A percentile compares a stretch with the other conserved stretches of the same genome.
Conservation (phyloP, 331 rosid genomes). For the Cydonia oblonga region DNA sequence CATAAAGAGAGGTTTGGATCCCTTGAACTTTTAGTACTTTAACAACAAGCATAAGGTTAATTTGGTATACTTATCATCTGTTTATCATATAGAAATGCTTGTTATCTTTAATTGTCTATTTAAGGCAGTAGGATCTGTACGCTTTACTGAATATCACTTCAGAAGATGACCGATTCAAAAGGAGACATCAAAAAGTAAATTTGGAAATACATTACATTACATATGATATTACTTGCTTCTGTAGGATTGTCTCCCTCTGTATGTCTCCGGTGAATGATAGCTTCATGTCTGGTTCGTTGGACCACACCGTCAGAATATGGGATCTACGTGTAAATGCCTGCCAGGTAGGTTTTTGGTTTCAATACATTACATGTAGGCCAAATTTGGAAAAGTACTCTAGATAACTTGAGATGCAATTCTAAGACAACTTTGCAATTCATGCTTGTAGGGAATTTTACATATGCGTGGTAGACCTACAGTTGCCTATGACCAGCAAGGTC, state of each 20-base stretch:
- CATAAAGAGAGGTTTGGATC: slow-evolving; percentile 71
- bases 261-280: slow-evolving; percentile 98
- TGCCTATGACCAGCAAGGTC: slow-evolving; percentile 96
- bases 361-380: background rate
- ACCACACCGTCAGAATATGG: slow-evolving; percentile 93
- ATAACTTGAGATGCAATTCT: background rate
- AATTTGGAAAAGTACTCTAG: background rate
- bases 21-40: background rate
- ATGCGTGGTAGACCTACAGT: slow-evolving; percentile 95
- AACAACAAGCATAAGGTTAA: background rate
- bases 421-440: slow-evolving; percentile 25
- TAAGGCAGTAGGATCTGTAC: background rate
- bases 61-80: background rate
- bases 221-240: slow-evolving; percentile 3
- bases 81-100: background rate
- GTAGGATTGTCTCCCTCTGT: slow-evolving; percentile 86
- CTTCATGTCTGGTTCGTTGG: slow-evolving; percentile 97
- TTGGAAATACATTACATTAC: too few species aligned
- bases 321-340: slow-evolving; percentile 97
- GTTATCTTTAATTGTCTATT: background rate
- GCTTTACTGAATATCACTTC: background rate
- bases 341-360: slow-evolving; percentile 56
- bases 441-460: slow-evolving; percentile 82
- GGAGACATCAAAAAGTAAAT: too few species aligned
- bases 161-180: too few species aligned